Percentiles rank a stretch among this genome's conserved stretches.
Conservation (phyloP, 2,329 filamentous ascomycete species). For the Penicillium glabrum region DNA sequence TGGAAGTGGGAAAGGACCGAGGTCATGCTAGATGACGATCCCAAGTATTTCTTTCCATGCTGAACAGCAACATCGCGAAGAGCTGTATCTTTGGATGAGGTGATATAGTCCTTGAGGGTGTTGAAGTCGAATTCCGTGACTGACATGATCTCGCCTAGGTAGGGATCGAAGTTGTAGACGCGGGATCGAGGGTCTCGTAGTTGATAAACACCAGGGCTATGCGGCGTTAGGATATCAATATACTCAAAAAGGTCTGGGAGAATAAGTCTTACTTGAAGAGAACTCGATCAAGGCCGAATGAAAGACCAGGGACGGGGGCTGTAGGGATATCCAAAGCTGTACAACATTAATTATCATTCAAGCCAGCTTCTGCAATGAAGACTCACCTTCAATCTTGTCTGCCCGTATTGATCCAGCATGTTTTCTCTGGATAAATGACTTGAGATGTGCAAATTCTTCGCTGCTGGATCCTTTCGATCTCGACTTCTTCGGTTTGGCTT, state of each 20-base stretch:
- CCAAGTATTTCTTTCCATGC: slow-evolving; percentile 76
- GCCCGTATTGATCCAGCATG: slow-evolving; percentile 15
- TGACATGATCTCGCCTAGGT: slow-evolving; percentile 90
- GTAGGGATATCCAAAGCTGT: slow-evolving; percentile 45
- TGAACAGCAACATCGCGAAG: slow-evolving; percentile 68
- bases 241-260: neutral
- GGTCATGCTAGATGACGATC: slow-evolving; percentile 97
- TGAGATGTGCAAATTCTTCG: slow-evolving; percentile 9
- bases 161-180: slow-evolving; percentile 97
- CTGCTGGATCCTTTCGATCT: neutral
- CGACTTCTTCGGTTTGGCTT: neutral
- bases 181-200: slow-evolving; percentile 83
- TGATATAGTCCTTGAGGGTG: slow-evolving; percentile 81
- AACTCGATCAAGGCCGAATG: slow-evolving; percentile 80
- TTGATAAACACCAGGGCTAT: slow-evolving; percentile 76
- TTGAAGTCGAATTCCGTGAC: slow-evolving; percentile 89
- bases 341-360: slow-evolving; percentile 5
- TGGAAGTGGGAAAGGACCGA: slow-evolving; percentile 85
- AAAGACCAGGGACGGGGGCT: slow-evolving; percentile 61
- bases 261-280: slow-evolving; percentile 70
- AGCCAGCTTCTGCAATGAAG: neutral
- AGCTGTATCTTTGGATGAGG: slow-evolving; percentile 78
- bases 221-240: slow-evolving; percentile 7
- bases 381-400: slow-evolving; percentile 21
- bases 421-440: slow-evolving; percentile 8